Conservation (phyloP, 116 monocot genomes). For the Papilionanthe hybrid region DNA sequence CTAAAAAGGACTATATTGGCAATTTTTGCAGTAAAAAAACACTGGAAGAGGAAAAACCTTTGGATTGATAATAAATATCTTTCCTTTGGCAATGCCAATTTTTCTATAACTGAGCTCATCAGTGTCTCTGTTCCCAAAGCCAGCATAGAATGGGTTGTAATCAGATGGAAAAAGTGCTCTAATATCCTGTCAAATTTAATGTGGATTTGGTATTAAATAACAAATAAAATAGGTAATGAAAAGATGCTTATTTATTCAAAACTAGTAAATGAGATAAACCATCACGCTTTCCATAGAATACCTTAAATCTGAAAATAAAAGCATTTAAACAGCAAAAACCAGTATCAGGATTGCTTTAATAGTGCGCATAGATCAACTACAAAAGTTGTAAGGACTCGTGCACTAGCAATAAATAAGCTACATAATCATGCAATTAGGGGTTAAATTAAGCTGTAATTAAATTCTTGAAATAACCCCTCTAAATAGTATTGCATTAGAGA, state of each 20-base stretch:
- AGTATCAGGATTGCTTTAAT: background rate
- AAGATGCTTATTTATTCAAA: background rate
- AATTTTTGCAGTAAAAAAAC: background rate
- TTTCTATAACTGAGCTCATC: conserved; percentile 69
- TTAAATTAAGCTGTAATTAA: background rate
- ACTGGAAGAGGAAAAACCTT: conserved; percentile 23
- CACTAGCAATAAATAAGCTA: no score
- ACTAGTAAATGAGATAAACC: background rate
- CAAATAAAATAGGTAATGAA: background rate
- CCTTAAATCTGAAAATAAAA: background rate
- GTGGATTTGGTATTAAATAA: background rate
- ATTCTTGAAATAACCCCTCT: background rate
- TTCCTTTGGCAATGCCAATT: conserved; percentile 71
- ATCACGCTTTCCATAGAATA: background rate
- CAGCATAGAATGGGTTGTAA: conserved; percentile 79
- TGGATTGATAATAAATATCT: conserved; percentile 77
- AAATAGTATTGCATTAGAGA: background rate
- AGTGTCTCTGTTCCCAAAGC: conserved; percentile 77
- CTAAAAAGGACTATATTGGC: no score
- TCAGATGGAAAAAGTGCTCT: conserved; percentile 76
- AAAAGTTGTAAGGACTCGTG: background rate
- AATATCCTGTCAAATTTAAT: conserved; percentile 46
- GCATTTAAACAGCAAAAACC: background rate
- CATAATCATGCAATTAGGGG: background rate
- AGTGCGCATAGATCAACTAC: background rate